These are phyloP conservation scores for Syzygium grande DNA, from an alignment of 345 rosid species.

Conservation along the genomic window DNA sequence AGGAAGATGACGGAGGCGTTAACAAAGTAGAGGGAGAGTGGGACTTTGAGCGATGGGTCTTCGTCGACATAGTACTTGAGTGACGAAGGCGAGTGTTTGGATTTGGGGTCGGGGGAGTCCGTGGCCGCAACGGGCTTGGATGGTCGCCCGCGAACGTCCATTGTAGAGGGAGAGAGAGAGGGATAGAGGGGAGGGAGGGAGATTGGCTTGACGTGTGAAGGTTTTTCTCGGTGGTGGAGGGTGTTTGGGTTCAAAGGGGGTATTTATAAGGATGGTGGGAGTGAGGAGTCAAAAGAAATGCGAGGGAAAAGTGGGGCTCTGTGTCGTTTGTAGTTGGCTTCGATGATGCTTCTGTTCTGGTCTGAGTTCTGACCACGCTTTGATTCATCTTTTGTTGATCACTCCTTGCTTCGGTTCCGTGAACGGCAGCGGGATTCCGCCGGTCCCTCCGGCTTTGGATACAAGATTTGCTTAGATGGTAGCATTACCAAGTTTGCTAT, in stretches of 20 bases:
- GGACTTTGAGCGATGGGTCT: slow-evolving; percentile 8
- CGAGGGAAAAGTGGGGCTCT: neutral
- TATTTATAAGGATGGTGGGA: neutral
- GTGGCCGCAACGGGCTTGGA: neutral
- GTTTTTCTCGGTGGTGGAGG: neutral
- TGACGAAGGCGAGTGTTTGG: neutral
- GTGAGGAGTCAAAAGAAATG: neutral
- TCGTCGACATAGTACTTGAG: neutral
- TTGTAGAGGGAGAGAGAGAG: neutral
- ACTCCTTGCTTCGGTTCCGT: neutral
- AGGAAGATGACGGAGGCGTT: slow-evolving; percentile 21
- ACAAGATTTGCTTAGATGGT: no score
- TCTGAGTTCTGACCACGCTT: neutral
- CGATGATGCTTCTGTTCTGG: neutral
- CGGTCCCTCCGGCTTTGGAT: neutral
- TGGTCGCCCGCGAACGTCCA: slow-evolving; percentile 2
- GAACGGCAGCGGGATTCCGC: neutral
- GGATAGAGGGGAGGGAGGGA: neutral
- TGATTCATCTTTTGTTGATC: neutral
- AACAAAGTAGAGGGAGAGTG: slow-evolving; percentile 10
- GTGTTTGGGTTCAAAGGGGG: neutral
- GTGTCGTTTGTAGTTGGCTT: neutral
- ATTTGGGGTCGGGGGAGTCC: neutral
- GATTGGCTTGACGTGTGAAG: neutral
- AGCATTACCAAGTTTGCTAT: no score